phyloP scores from a whole-genome alignment of 1,284 basidiomycete species.

The Volvariella volvacea region DNA sequence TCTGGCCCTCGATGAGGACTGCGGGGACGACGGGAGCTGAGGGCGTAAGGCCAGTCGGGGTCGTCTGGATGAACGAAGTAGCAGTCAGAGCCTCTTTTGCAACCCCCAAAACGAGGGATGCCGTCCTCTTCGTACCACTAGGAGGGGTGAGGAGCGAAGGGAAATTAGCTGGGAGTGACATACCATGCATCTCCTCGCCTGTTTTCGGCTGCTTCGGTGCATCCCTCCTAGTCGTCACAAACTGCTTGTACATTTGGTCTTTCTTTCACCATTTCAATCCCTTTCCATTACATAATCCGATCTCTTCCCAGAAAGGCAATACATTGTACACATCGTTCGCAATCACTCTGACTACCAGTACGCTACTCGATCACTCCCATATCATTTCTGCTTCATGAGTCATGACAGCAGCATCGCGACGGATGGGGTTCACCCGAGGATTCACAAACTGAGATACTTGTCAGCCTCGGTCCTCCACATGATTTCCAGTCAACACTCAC shows the following conservation, averaged over 20 bases:
- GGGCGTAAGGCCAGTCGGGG: conserved; percentile 13
- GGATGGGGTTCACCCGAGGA: conserved; percentile 68
- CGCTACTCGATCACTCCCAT: too few species aligned
- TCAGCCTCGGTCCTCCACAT: too few species aligned
- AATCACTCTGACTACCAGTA: too few species aligned
- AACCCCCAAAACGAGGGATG: conserved; percentile 6
- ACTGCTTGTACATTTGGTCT: too few species aligned
- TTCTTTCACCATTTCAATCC: not conserved
- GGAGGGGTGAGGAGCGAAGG: conserved; percentile 7
- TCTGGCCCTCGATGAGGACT: not conserved
- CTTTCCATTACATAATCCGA: too few species aligned
- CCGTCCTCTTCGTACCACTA: conserved; percentile 17
- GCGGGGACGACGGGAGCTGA: conserved; percentile 8
- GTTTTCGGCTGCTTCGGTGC: too few species aligned
- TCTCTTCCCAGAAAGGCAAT: too few species aligned
- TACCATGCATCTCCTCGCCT: too few species aligned
- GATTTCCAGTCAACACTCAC: conserved; percentile 28
- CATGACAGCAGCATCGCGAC: conserved; percentile 76
- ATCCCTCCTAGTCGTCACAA: too few species aligned
- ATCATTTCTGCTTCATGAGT: conserved; percentile 78
- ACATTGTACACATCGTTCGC: too few species aligned
- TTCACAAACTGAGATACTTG: conserved; percentile 64
- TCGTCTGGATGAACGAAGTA: conserved; percentile 21
- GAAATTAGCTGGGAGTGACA: too few species aligned
- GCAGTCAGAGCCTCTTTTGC: conserved; percentile 10